A percentile compares a stretch with the other conserved stretches of the same genome.
Evolutionary conservation across 352 stramenopile species (phyloP).

Genomic region (Blastocystis sp.): DNA sequence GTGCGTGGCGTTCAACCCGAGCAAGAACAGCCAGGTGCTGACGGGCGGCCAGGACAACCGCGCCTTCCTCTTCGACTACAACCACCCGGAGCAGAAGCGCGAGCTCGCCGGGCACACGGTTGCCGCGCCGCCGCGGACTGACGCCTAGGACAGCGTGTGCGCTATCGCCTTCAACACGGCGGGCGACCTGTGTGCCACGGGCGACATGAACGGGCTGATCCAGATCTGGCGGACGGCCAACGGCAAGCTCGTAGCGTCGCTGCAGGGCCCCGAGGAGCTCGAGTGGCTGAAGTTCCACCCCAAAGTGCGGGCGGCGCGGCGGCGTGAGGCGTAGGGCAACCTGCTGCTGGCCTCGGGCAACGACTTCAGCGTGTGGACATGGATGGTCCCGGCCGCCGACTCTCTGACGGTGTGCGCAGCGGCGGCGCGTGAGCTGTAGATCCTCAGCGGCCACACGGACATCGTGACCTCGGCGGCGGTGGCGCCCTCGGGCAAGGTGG

Average conservation of each 20-base stretch:
- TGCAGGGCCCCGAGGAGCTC: slow-evolving; percentile 49
- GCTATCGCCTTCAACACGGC: slow-evolving; percentile 14
- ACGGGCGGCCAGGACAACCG: slow-evolving; percentile 60
- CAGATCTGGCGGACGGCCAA: slow-evolving; percentile 36
- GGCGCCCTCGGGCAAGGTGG: slow-evolving; percentile 48
- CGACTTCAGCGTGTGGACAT: slow-evolving; percentile 53
- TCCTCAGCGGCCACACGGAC: slow-evolving; percentile 48
- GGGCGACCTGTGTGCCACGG: slow-evolving; percentile 35
- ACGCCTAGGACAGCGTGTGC: slow-evolving; percentile 56
- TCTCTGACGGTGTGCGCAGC: background rate
- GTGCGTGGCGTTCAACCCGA: slow-evolving; percentile 43
- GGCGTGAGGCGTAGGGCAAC: background rate
- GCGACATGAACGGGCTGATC: slow-evolving; percentile 46
- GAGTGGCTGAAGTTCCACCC: slow-evolving; percentile 64
- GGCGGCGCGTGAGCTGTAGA: background rate
- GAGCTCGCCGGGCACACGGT: slow-evolving; percentile 26
- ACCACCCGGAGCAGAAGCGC: slow-evolving; percentile 13
- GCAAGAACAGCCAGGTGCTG: slow-evolving; percentile 5
- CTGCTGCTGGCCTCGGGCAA: slow-evolving; percentile 35
- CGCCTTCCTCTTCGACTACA: slow-evolving; percentile 56
- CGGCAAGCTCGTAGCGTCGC: slow-evolving; percentile 1
- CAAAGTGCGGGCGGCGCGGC: background rate
- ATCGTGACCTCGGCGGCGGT: slow-evolving; percentile 32
- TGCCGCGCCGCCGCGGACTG: background rate
- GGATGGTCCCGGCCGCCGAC: background rate